Percentiles rank a stretch among this genome's conserved stretches.
Conservation (phyloP, 2,329 filamentous ascomycete genomes). For the Penicillium sp. region DNA sequence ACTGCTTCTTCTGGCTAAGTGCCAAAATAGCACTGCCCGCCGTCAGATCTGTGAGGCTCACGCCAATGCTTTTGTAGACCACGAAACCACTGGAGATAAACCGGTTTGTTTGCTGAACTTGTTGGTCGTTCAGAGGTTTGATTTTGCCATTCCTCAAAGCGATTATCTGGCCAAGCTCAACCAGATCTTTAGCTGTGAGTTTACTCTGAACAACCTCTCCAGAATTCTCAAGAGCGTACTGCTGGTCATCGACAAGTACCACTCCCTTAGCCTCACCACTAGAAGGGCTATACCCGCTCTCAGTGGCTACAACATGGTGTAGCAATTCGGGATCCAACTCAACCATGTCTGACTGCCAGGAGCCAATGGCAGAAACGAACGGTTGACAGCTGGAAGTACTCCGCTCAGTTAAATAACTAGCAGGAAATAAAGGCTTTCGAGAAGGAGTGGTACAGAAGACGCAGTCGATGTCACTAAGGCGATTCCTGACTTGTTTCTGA, state of each 20-base stretch:
- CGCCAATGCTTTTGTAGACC: constrained; percentile 33
- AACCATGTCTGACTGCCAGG: constrained; percentile 53
- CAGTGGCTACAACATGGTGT: constrained; percentile 9
- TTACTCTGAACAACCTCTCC: constrained; percentile 16
- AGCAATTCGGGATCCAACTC: constrained; percentile 44
- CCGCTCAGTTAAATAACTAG: background rate
- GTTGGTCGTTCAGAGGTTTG: constrained; percentile 36
- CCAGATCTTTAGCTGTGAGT: constrained; percentile 6
- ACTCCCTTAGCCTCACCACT: constrained; percentile 6
- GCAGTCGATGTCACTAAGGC: constrained; percentile 7
- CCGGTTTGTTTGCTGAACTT: constrained; percentile 10
- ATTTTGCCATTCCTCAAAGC: constrained; percentile 19
- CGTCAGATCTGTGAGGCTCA: constrained; percentile 31
- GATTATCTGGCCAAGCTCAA: constrained; percentile 25
- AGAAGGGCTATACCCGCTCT: constrained; percentile 4
- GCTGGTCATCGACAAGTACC: constrained; percentile 15
- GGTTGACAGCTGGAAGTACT: constrained; percentile 28
- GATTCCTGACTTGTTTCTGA: background rate
- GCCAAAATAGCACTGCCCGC: constrained; percentile 49
- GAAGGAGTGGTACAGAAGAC: constrained; percentile 17
- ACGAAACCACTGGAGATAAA: constrained; percentile 28
- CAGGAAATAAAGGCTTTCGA: constrained; percentile 12
- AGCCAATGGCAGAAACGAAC: constrained; percentile 52
- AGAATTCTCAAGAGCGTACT: constrained; percentile 1
- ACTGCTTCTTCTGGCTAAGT: constrained; percentile 45